A percentile compares a stretch with the other conserved stretches of the same genome.
Evolutionary conservation across 169 alveolate species (phyloP).

Genomic region (Eimeria acervulina): DNA sequence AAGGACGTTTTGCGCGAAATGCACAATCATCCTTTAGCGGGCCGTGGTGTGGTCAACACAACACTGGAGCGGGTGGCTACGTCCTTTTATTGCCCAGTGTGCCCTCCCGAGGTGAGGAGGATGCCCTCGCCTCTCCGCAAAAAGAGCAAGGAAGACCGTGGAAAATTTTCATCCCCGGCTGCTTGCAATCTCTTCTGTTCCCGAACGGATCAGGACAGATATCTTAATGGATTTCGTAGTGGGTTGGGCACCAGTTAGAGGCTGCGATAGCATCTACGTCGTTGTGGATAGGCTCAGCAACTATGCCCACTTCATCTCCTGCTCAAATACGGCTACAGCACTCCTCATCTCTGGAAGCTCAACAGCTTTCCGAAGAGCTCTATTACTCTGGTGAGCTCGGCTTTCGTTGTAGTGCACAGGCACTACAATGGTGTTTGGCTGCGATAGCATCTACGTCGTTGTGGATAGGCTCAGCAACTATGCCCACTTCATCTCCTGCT

Average conservation of each 20-base stretch:
- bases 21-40: background rate
- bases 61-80: background rate
- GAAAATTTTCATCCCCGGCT: background rate
- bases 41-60: background rate
- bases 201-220: background rate
- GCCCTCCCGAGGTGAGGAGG: background rate
- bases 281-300: background rate
- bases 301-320: background rate
- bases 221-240: background rate
- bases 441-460: background rate
- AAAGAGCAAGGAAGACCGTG: background rate
- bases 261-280: background rate
- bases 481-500: background rate
- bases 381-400: too few relatives aligned
- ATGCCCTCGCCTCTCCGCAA: background rate
- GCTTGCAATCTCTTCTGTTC: background rate
- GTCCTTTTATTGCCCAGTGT: background rate
- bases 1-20: background rate
- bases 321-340: too few relatives aligned
- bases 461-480: background rate
- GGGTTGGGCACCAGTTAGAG: background rate
- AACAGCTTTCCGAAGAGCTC: too few relatives aligned
- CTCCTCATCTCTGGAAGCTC: too few relatives aligned
- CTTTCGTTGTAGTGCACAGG: constrained; percentile 7
- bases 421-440: background rate